Evolutionary conservation across 495 filamentous ascomycete genomes (phyloP).

Genomic region (Lasiosphaeriaceae sp.): DNA sequence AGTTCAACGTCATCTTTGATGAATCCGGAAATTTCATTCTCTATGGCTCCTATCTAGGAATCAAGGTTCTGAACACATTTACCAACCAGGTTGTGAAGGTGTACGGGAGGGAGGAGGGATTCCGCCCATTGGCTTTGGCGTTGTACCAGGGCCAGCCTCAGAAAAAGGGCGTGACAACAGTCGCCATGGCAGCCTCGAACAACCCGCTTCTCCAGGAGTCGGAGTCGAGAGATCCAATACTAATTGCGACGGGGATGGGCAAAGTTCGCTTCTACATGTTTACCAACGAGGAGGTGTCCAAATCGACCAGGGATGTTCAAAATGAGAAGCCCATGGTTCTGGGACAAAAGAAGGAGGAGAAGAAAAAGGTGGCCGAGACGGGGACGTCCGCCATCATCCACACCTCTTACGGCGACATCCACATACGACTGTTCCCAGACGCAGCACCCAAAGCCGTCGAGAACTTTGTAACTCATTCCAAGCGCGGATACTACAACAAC

Average conservation of each 20-base stretch:
- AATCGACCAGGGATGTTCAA: conserved; percentile 83
- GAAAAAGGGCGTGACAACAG: conserved; percentile 84
- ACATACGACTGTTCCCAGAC: conserved; percentile 87
- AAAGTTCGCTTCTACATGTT: conserved; percentile 99
- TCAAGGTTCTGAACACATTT: conserved; percentile 91
- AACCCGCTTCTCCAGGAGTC: conserved; percentile 94
- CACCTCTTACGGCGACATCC: conserved; percentile 92
- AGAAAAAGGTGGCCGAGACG: conserved; percentile 61
- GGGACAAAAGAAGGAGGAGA: conserved; percentile 37
- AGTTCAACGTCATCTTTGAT: conserved; percentile 86
- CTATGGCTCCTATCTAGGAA: conserved; percentile 85
- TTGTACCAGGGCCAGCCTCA: conserved; percentile 96
- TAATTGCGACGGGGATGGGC: conserved; percentile 75
- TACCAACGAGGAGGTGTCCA: conserved; percentile 83
- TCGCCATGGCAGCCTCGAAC: conserved; percentile 94
- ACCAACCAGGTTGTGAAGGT: conserved; percentile 86
- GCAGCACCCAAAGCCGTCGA: conserved; percentile 95
- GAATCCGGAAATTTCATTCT: conserved; percentile 94
- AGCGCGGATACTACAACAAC: conserved; percentile 90
- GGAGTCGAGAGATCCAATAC: conserved; percentile 84
- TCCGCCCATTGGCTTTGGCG: conserved; percentile 74
- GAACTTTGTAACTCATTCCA: conserved; percentile 92
- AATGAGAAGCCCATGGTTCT: conserved; percentile 81
- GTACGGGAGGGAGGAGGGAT: conserved; percentile 83
- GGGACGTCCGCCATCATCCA: conserved; percentile 82